Conservation (phyloP, 192 early-diverging fungal genomes). For the Haplosporangium gracile region DNA sequence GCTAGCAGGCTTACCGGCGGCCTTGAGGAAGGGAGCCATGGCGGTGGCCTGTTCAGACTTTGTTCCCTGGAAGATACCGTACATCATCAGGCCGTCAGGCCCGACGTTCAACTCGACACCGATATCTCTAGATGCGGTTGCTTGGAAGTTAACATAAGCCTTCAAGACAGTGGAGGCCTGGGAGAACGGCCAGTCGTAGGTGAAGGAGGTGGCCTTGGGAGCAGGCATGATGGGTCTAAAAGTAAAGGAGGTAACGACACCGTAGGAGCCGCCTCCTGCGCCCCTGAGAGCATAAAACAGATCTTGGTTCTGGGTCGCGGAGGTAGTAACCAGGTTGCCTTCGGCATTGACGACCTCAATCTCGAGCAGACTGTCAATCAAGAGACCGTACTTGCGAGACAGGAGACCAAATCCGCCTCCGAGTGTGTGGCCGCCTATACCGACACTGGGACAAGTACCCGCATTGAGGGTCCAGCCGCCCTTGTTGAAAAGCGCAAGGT, state of each 20-base stretch:
- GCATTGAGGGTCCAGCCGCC: constrained; percentile 59
- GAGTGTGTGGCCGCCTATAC: constrained; percentile 66
- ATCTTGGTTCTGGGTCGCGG: constrained; percentile 59
- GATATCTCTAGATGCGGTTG: constrained; percentile 32
- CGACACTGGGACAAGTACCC: constrained; percentile 70
- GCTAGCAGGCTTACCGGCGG: constrained; percentile 4
- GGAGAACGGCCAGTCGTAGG: constrained; percentile 10
- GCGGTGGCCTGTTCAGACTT: constrained; percentile 11
- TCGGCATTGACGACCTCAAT: constrained; percentile 60
- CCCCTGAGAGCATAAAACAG: constrained; percentile 74
- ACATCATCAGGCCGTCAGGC: constrained; percentile 26
- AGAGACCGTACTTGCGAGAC: constrained; percentile 62
- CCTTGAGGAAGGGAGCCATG: constrained; percentile 23
- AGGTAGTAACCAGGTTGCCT: constrained; percentile 58
- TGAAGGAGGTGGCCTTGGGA: constrained; percentile 33
- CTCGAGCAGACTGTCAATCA: constrained; percentile 62
- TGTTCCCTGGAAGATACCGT: constrained; percentile 46
- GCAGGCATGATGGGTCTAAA: constrained; percentile 25
- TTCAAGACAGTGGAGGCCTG: constrained; percentile 16
- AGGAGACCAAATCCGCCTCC: constrained; percentile 70
- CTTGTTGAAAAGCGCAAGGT: constrained; percentile 41
- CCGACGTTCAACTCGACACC: constrained; percentile 54
- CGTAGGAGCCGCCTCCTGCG: constrained; percentile 66
- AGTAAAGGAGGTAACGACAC: constrained; percentile 57
- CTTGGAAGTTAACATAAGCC: constrained; percentile 28